These are phyloP conservation scores for Penicillium coffeae DNA, from an alignment of 495 filamentous ascomycete species.

Conservation along the genomic window DNA sequence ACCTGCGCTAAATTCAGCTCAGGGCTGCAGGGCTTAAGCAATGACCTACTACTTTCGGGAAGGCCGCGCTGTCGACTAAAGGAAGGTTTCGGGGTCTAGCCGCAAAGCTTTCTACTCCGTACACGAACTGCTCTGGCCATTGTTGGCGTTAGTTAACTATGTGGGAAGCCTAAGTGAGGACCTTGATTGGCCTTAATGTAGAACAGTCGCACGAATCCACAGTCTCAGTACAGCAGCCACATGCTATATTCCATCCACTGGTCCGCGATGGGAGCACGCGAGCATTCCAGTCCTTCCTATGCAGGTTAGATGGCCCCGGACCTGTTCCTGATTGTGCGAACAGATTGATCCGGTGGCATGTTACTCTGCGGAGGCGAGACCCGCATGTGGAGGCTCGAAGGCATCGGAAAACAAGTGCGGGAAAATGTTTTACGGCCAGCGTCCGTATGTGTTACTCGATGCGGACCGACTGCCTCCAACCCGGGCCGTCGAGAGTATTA, in stretches of 20 bases:
- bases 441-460: constrained; percentile 9
- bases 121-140: too few relatives aligned
- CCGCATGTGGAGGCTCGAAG: background rate
- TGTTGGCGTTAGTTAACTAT: background rate
- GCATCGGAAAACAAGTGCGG: background rate
- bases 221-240: background rate
- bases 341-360: background rate
- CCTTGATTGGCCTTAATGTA: background rate
- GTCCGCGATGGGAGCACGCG: constrained; percentile 1
- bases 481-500: constrained; percentile 1
- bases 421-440: constrained; percentile 5
- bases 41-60: too few relatives aligned
- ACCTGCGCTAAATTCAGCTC: too few relatives aligned
- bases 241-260: background rate
- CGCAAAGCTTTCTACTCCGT: too few relatives aligned
- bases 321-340: background rate
- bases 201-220: background rate
- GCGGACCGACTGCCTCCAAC: background rate
- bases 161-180: too few relatives aligned
- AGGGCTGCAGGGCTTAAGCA: too few relatives aligned
- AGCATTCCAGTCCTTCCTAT: constrained; percentile 7
- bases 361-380: constrained; percentile 1
- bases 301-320: background rate
- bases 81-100: too few relatives aligned
- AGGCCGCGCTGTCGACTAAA: too few relatives aligned